These are phyloP conservation scores for Neurospora tetraspora DNA, from an alignment of 495 filamentous ascomycete species.

Conservation along the genomic window DNA sequence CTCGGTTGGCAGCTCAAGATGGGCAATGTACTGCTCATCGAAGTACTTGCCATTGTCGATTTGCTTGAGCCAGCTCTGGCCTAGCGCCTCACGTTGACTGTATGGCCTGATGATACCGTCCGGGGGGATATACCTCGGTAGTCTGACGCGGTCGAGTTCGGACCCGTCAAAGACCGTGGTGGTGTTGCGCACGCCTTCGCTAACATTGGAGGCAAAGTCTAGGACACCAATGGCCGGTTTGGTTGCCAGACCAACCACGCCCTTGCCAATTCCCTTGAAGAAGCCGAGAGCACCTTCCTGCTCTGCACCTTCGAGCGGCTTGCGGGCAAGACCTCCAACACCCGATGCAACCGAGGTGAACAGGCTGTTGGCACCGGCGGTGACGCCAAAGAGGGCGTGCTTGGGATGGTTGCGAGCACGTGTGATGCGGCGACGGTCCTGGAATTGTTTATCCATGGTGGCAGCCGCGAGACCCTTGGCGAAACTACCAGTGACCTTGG, in stretches of 20 bases:
- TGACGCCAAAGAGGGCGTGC: conserved; percentile 93
- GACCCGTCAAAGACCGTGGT: conserved; percentile 95
- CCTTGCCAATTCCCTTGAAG: conserved; percentile 95
- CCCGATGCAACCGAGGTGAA: conserved; percentile 85
- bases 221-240: conserved; percentile 96
- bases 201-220: conserved; percentile 90
- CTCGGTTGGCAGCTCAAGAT: conserved; percentile 79
- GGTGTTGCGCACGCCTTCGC: conserved; percentile 94
- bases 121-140: conserved; percentile 80
- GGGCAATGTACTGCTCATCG: conserved; percentile 93
- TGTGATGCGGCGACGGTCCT: conserved; percentile 89
- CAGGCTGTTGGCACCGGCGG: conserved; percentile 89
- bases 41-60: conserved; percentile 95
- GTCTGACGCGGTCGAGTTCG: conserved; percentile 84
- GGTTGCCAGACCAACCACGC: conserved; percentile 80
- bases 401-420: conserved; percentile 89
- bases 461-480: conserved; percentile 91
- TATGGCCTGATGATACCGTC: conserved; percentile 95
- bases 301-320: conserved; percentile 91
- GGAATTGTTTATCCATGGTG: conserved; percentile 96
- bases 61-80: conserved; percentile 98
- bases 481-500: conserved; percentile 92
- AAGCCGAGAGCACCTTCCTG: conserved; percentile 90
- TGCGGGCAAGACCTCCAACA: conserved; percentile 82
- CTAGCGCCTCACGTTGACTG: conserved; percentile 88